These are phyloP conservation scores for Barnettozyma wickerhamii DNA, from an alignment of 805 yeast species.

Conservation along the genomic window DNA sequence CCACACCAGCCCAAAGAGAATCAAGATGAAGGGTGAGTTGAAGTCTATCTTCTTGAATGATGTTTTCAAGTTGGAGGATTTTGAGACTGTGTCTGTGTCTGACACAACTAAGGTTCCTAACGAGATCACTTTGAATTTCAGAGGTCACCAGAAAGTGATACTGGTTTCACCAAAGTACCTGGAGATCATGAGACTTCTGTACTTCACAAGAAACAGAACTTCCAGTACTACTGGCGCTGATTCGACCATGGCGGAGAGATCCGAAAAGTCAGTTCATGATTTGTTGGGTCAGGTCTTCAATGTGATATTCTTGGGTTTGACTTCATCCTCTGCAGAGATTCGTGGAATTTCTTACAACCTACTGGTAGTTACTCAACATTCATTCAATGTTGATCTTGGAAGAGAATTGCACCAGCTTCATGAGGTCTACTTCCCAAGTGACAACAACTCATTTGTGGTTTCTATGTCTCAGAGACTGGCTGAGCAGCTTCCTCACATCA, in stretches of 20 bases:
- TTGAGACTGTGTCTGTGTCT: slow-evolving; percentile 38
- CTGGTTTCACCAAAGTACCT: slow-evolving; percentile 45
- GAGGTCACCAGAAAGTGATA: slow-evolving; percentile 33
- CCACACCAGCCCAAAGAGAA: slow-evolving; percentile 38
- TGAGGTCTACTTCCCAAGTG: slow-evolving; percentile 64
- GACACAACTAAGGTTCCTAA: slow-evolving; percentile 42
- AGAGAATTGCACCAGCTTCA: slow-evolving; percentile 49
- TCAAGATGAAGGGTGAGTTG: slow-evolving; percentile 33
- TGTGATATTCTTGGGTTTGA: slow-evolving; percentile 62
- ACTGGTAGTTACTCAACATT: slow-evolving; percentile 54
- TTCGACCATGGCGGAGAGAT: slow-evolving; percentile 8
- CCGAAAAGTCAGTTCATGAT: slow-evolving; percentile 29
- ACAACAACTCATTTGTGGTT: slow-evolving; percentile 56
- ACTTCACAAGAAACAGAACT: slow-evolving; percentile 57
- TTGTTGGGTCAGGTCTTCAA: slow-evolving; percentile 60
- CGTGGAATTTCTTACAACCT: slow-evolving; percentile 61
- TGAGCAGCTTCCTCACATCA: slow-evolving; percentile 47
- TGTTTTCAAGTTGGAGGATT: slow-evolving; percentile 37
- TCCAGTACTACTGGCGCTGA: slow-evolving; percentile 28
- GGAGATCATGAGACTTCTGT: slow-evolving; percentile 68
- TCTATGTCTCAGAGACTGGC: slow-evolving; percentile 58
- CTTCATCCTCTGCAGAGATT: slow-evolving; percentile 54
- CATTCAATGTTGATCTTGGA: slow-evolving; percentile 59
- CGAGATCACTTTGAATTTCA: slow-evolving; percentile 44
- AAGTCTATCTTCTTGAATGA: slow-evolving; percentile 37